Evolutionary conservation across 129 eudicot genomes (phyloP).

Genomic region (Scalesia atractyloides): DNA sequence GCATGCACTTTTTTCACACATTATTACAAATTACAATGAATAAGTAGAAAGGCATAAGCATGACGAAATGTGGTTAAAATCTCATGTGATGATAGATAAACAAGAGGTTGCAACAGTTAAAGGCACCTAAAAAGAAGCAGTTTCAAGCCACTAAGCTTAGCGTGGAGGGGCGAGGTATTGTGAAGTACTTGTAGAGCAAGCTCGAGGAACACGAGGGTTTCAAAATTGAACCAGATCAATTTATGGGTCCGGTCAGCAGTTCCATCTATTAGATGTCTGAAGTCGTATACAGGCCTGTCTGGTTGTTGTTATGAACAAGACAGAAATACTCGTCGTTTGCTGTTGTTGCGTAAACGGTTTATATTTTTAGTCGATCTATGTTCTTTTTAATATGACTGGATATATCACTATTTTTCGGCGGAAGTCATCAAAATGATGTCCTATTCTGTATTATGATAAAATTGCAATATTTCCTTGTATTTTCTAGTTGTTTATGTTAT

Average conservation of each 20-base stretch:
- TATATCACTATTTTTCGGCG: neutral
- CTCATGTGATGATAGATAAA: conserved; percentile 52
- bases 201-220: neutral
- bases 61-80: neutral
- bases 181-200: conserved; percentile 60
- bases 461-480: neutral
- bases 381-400: neutral
- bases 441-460: conserved; percentile 2
- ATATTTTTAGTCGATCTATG: conserved; percentile 17
- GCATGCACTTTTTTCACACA: conserved; percentile 29
- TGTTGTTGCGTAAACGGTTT: conserved; percentile 16
- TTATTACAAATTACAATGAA: neutral
- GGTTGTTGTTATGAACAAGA: conserved; percentile 10
- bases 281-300: neutral
- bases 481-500: neutral
- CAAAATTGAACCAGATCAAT: neutral
- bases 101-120: conserved; percentile 81
- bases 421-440: neutral
- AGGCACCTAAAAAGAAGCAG: conserved; percentile 83
- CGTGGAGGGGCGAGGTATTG: conserved; percentile 97
- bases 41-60: neutral
- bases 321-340: neutral
- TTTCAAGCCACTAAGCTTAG: conserved; percentile 94
- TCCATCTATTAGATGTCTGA: conserved; percentile 4
- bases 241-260: neutral